These are phyloP conservation scores for Rubia yunnanensis DNA, from an alignment of 257 asterid species.

Conservation along the genomic window DNA sequence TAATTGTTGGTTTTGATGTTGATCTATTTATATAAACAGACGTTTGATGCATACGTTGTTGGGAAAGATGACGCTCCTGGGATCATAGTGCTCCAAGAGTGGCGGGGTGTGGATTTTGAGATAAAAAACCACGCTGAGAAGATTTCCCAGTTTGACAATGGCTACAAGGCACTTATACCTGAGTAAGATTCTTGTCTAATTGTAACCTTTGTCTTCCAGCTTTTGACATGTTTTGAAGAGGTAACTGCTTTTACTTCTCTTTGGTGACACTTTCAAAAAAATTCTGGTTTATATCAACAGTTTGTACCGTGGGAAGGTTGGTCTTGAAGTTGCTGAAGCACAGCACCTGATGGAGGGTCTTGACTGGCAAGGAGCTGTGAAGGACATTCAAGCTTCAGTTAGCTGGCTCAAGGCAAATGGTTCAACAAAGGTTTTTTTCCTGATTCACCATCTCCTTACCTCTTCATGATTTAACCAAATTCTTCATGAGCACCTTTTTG, in stretches of 20 bases:
- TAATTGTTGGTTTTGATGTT: background rate
- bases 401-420: constrained; percentile 91
- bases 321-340: constrained; percentile 95
- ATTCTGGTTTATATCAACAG: constrained; percentile 27
- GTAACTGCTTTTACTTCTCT: background rate
- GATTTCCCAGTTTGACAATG: constrained; percentile 68
- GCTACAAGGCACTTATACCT: constrained; percentile 85
- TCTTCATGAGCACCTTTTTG: background rate
- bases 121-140: constrained; percentile 92
- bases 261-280: background rate
- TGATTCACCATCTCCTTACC: no score
- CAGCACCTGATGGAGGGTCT: constrained; percentile 95
- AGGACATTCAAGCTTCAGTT: constrained; percentile 91
- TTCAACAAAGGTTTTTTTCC: constrained; percentile 85
- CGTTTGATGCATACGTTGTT: constrained; percentile 83
- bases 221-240: background rate
- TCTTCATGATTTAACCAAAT: background rate
- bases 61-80: constrained; percentile 97
- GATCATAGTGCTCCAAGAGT: constrained; percentile 89
- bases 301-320: constrained; percentile 90
- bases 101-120: constrained; percentile 99
- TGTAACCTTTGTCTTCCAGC: background rate
- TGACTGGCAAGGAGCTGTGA: constrained; percentile 93
- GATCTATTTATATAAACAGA: constrained; percentile 27
- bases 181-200: constrained; percentile 48